These are phyloP conservation scores for Phytophthora chlamydospora DNA, from an alignment of 352 stramenopile genomes.

Conservation along the genomic window DNA sequence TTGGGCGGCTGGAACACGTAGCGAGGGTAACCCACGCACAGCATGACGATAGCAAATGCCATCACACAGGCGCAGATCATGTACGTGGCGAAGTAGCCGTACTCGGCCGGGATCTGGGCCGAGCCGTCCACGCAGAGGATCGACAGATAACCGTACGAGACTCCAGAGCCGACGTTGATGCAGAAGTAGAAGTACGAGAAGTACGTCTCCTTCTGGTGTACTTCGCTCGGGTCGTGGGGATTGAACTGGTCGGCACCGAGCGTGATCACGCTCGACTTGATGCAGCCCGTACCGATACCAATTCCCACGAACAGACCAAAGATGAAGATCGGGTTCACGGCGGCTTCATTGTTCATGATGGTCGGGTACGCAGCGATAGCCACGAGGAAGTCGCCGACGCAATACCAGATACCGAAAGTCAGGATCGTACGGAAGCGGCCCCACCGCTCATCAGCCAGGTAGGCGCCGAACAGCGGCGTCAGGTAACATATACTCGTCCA, in stretches of 20 bases:
- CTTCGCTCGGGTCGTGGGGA: slow-evolving; percentile 44
- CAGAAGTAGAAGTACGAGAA: no score
- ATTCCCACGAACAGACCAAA: slow-evolving; percentile 55
- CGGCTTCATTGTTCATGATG: slow-evolving; percentile 36
- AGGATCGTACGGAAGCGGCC: slow-evolving; percentile 62
- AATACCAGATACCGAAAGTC: slow-evolving; percentile 63
- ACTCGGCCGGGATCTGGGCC: slow-evolving; percentile 64
- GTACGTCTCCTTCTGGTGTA: slow-evolving; percentile 63
- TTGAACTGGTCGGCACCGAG: slow-evolving; percentile 67
- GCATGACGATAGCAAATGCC: slow-evolving; percentile 38
- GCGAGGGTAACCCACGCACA: slow-evolving; percentile 43
- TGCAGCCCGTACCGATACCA: slow-evolving; percentile 47
- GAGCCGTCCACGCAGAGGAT: slow-evolving; percentile 77
- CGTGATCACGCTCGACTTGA: slow-evolving; percentile 67
- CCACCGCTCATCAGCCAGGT: slow-evolving; percentile 63
- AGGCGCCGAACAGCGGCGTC: slow-evolving; percentile 56
- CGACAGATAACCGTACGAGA: slow-evolving; percentile 80
- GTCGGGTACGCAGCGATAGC: slow-evolving; percentile 48
- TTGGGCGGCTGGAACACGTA: slow-evolving; percentile 53
- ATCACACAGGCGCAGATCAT: slow-evolving; percentile 58
- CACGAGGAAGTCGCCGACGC: slow-evolving; percentile 54
- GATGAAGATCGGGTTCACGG: slow-evolving; percentile 52
- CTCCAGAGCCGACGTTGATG: slow-evolving; percentile 71
- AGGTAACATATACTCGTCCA: slow-evolving; percentile 70
- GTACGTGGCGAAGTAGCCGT: slow-evolving; percentile 83